Base-by-base conservation (phyloP, 116 monocot species). In the Phalaenopsis hybrid region DNA sequence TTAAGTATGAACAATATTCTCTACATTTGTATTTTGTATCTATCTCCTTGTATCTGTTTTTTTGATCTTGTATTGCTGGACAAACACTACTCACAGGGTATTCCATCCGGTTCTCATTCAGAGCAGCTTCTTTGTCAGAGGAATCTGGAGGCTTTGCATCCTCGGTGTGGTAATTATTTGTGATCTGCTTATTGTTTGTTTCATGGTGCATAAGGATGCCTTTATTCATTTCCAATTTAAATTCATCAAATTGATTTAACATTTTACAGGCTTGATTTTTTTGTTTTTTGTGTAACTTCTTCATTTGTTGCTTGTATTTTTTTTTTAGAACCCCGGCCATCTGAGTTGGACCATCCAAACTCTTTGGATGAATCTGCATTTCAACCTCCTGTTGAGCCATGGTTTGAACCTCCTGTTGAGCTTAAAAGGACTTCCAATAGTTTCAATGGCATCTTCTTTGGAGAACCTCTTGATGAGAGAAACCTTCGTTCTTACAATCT, bases 81-180 rank as follows among this genome's bases (percentile, higher is more conserved):
- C 46, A 31, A 44, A 31, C n/a, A 75, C n/a, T 44, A 75, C 45
- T 75, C 20, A 52, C 52, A 65, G 79, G 63, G 41, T 44, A 78
- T 25, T 23, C 7, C 78, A 33, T 33, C n/a, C 33, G 57, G 12
- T 57, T 78, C 55, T 55, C 16, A 34, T 23, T 34, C 13, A 16
- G 57, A 49, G 34, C 17, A 44, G 41, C 79, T 63, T 59, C 43
- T 34, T 63, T 59, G 31, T 61, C 33, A 41, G 6, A 59, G 34
- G 50, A 44, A 79, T 57, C 17, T 15, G 6, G 61, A 82, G 57
- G 65, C 20, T 58, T 86, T 82, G 23, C 79, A 80, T 57, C 20
- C 46, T 72, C 79, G 85, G 25, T 45, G 76, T 46, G 88, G 88
- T 88, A 81, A 74, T 28, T 65, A 52, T 67, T 7, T 57, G 11